Percentiles rank a stretch among this genome's conserved stretches.
phyloP scores from a whole-genome alignment of 2,329 filamentous ascomycete species.

The Diplocarpon rosae region DNA sequence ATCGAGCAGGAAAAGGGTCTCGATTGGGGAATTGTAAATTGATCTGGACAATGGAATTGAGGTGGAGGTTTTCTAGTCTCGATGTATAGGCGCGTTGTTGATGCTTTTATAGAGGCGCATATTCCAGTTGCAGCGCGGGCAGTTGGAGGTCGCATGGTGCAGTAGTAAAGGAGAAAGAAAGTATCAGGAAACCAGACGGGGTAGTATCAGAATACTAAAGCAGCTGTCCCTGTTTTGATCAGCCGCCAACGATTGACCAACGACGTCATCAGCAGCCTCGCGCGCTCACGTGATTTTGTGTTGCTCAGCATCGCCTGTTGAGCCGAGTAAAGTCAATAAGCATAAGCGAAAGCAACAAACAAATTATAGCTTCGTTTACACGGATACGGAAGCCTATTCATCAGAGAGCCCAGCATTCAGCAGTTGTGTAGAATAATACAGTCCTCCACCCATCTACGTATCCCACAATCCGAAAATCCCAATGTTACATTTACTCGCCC shows the following conservation, averaged over 20 bases:
- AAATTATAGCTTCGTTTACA: neutral
- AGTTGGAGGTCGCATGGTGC: neutral
- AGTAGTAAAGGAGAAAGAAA: neutral
- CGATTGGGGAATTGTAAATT: no score
- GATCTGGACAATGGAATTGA: neutral
- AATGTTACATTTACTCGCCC: constrained; percentile 32
- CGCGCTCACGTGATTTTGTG: neutral
- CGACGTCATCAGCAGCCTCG: neutral
- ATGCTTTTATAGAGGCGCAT: neutral
- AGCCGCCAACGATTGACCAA: neutral
- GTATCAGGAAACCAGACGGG: no score
- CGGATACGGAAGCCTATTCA: no score
- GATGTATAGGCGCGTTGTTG: neutral
- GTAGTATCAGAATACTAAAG: no score
- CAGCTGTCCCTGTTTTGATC: no score
- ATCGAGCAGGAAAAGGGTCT: no score
- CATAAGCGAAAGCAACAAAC: no score
- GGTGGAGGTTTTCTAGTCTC: neutral
- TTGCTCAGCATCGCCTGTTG: neutral
- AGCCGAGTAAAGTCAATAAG: neutral
- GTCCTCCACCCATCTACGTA: constrained; percentile 6
- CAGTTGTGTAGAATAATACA: constrained; percentile 23
- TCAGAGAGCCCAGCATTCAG: no score
- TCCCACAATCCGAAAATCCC: constrained; percentile 2
- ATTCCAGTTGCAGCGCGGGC: neutral